phyloP scores from a whole-genome alignment of 345 rosid genomes.

The Gossypium ekmanianum region DNA sequence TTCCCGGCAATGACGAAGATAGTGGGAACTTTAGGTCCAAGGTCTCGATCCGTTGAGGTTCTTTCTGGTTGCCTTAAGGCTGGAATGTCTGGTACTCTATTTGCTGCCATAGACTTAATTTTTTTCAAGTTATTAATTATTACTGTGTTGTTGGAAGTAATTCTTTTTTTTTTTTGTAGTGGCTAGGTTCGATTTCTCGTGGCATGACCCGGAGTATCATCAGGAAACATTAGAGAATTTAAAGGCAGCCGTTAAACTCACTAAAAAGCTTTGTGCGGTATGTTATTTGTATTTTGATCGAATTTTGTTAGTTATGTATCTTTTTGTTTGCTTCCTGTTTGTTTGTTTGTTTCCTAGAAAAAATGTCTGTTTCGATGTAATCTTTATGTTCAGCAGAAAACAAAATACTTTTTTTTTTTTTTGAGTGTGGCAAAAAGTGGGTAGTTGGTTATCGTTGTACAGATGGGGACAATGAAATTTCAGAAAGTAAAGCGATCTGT shows the following conservation, averaged over 20 bases:
- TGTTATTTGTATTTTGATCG: constrained; percentile 15
- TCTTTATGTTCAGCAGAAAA: background rate
- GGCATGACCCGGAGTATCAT: constrained; percentile 75
- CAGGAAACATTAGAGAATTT: constrained; percentile 85
- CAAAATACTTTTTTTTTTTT: background rate
- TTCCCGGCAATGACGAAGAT: constrained; percentile 96
- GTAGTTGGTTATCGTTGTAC: background rate
- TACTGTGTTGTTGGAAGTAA: background rate
- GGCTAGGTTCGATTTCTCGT: constrained; percentile 92
- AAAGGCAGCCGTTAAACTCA: constrained; percentile 63
- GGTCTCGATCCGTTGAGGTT: constrained; percentile 70
- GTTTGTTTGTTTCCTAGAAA: background rate
- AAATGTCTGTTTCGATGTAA: background rate
- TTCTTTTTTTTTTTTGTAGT: constrained; percentile 30
- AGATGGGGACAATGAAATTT: background rate
- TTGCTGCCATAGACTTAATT: background rate
- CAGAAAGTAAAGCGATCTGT: background rate
- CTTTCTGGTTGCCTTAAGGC: constrained; percentile 82
- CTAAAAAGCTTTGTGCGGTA: constrained; percentile 96
- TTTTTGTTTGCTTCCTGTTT: constrained; percentile 5
- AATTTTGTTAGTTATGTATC: background rate
- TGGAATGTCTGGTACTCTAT: constrained; percentile 83
- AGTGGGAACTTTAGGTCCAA: constrained; percentile 89
- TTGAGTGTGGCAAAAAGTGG: background rate
- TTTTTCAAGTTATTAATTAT: background rate